These are phyloP conservation scores for Corynespora cassiicola DNA, from an alignment of 2,329 filamentous ascomycete genomes.

Conservation along the genomic window DNA sequence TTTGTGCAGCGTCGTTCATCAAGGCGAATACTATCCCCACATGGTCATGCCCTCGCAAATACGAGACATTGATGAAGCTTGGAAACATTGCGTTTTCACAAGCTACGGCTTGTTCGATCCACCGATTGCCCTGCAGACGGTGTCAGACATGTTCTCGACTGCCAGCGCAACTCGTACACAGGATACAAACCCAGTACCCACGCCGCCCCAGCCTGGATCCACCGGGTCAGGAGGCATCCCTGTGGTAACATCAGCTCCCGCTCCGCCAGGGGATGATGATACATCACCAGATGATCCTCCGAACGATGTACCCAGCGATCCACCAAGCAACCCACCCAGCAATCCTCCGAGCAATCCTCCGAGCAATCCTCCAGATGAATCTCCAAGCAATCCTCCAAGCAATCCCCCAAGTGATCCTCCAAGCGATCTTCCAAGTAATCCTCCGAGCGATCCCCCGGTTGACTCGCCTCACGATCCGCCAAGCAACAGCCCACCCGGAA, in stretches of 20 bases:
- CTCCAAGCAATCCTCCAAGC: background rate
- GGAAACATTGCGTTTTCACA: conserved; percentile 16
- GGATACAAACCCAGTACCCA: conserved; percentile 2
- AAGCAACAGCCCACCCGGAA: background rate
- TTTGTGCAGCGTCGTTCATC: conserved; percentile 15
- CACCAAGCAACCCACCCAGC: conserved; percentile 4
- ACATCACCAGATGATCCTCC: conserved; percentile 1
- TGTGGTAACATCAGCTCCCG: conserved; percentile 4
- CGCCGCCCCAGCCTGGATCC: conserved; percentile 13
- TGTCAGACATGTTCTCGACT: conserved; percentile 12
- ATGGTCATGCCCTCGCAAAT: conserved; percentile 24
- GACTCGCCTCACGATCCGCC: too few species aligned
- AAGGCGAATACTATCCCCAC: conserved; percentile 15
- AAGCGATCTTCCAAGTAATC: conserved; percentile 5
- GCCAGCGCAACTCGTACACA: conserved; percentile 6
- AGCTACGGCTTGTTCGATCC: conserved; percentile 19
- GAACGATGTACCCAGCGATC: background rate
- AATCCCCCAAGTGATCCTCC: conserved; percentile 1
- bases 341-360: background rate
- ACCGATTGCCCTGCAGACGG: conserved; percentile 15
- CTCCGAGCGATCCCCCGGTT: conserved; percentile 2
- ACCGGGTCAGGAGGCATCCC: conserved; percentile 6
- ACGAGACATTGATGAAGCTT: conserved; percentile 18
- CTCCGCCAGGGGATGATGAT: conserved; percentile 1
- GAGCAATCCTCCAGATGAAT: conserved; percentile 1